These are phyloP conservation scores for Colletotrichum tropicale DNA, from an alignment of 2,329 filamentous ascomycete genomes.

Conservation along the genomic window DNA sequence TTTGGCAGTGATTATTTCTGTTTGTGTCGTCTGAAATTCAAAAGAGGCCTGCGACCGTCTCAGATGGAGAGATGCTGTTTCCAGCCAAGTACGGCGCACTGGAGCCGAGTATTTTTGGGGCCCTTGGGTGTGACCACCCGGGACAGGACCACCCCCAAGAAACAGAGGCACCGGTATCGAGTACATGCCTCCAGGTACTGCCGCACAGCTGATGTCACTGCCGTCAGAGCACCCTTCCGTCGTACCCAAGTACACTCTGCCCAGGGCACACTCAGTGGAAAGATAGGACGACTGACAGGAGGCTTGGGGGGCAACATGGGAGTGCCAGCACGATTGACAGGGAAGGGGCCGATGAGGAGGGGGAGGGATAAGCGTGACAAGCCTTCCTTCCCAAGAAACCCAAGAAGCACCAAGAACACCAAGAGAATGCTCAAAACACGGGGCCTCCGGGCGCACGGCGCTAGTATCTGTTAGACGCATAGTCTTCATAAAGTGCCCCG, in stretches of 20 bases:
- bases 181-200: not conserved
- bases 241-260: not conserved
- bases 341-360: not conserved
- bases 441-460: not conserved
- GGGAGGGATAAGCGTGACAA: slow-evolving; percentile 2
- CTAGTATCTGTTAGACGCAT: slow-evolving; percentile 10
- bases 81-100: slow-evolving; percentile 2
- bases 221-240: not conserved
- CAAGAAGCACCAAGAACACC: not conserved
- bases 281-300: slow-evolving; percentile 13
- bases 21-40: slow-evolving; percentile 7
- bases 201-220: slow-evolving; percentile 1
- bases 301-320: not conserved
- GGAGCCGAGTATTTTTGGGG: slow-evolving; percentile 10
- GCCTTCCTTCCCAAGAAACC: not conserved
- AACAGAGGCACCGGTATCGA: not conserved
- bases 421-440: slow-evolving; percentile 2
- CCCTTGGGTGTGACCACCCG: slow-evolving; percentile 1
- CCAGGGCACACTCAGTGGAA: not conserved
- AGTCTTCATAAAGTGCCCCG: not conserved
- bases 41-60: slow-evolving; percentile 15
- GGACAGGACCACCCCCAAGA: not conserved
- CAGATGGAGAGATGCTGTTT: slow-evolving; percentile 11
- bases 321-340: slow-evolving; percentile 5
- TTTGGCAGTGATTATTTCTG: not conserved